phyloP scores from a whole-genome alignment of 257 asterid genomes.

The Agastache rugosa region DNA sequence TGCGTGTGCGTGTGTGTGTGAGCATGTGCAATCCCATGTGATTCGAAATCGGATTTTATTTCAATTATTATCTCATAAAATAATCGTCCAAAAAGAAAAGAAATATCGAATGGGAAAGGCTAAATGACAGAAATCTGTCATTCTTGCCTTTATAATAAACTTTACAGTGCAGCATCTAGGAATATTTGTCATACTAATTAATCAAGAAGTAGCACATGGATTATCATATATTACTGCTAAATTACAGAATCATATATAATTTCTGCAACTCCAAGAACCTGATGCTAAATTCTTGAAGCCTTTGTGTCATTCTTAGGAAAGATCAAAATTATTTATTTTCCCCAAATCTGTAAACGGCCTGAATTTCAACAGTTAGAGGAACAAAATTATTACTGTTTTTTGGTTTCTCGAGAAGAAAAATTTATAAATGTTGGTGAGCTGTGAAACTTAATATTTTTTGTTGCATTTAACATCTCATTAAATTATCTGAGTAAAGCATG shows the following conservation, averaged over 20 bases:
- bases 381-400: neutral
- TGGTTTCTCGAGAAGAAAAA: neutral
- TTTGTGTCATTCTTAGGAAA: constrained; percentile 13
- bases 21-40: constrained; percentile 47
- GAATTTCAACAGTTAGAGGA: neutral
- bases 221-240: constrained; percentile 6
- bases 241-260: neutral
- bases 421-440: constrained; percentile 11
- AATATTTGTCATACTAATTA: constrained; percentile 29
- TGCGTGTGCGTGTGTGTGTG: neutral
- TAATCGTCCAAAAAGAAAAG: neutral
- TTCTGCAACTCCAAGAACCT: constrained; percentile 14
- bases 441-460: constrained; percentile 19
- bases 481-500: constrained; percentile 12
- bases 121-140: constrained; percentile 16
- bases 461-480: constrained; percentile 30
- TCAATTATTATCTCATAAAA: neutral
- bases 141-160: constrained; percentile 5
- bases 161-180: constrained; percentile 29
- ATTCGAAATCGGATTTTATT: constrained; percentile 6
- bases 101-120: constrained; percentile 6
- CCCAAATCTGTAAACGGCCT: neutral
- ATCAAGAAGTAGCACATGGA: constrained; percentile 35
- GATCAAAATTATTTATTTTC: neutral
- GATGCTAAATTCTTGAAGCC: constrained; percentile 26